Conservation (phyloP, 805 yeast genomes). For the Isabelozyma heimii region DNA sequence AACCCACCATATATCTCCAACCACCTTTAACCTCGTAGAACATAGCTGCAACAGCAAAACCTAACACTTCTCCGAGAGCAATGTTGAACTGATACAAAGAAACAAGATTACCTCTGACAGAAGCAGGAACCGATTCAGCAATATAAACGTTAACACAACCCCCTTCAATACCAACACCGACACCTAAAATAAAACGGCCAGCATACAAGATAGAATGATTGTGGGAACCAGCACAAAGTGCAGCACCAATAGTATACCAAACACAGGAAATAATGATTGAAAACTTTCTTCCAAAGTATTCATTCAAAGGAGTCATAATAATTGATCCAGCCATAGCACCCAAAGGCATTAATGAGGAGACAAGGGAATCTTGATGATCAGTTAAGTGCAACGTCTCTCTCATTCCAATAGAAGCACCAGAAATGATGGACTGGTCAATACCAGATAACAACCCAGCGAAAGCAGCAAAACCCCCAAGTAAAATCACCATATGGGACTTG, state of each 20-base stretch:
- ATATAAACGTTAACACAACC: slow-evolving; percentile 63
- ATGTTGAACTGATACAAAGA: slow-evolving; percentile 63
- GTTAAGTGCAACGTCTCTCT: slow-evolving; percentile 38
- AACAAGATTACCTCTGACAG: slow-evolving; percentile 58
- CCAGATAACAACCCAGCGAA: slow-evolving; percentile 67
- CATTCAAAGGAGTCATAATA: slow-evolving; percentile 56
- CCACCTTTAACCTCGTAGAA: slow-evolving; percentile 55
- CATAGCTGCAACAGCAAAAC: slow-evolving; percentile 62
- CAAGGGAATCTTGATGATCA: slow-evolving; percentile 47
- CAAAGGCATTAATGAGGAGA: slow-evolving; percentile 62
- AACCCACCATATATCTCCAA: slow-evolving; percentile 67
- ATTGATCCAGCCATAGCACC: slow-evolving; percentile 68
- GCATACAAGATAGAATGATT: slow-evolving; percentile 45
- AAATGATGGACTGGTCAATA: slow-evolving; percentile 63
- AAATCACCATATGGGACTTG: slow-evolving; percentile 43
- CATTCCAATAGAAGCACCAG: slow-evolving; percentile 60
- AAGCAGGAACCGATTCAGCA: slow-evolving; percentile 58
- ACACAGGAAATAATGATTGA: slow-evolving; percentile 56
- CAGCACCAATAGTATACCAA: slow-evolving; percentile 61
- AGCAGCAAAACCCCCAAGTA: slow-evolving; percentile 57
- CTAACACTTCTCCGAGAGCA: slow-evolving; percentile 65
- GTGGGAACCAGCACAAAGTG: slow-evolving; percentile 51
- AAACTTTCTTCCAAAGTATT: slow-evolving; percentile 52
- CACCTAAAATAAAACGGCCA: slow-evolving; percentile 54
- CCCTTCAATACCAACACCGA: slow-evolving; percentile 67